Percentiles rank a stretch among this genome's conserved stretches.
Conservation (phyloP, 768 basidiomycete genomes). For the Suillus decipiens region DNA sequence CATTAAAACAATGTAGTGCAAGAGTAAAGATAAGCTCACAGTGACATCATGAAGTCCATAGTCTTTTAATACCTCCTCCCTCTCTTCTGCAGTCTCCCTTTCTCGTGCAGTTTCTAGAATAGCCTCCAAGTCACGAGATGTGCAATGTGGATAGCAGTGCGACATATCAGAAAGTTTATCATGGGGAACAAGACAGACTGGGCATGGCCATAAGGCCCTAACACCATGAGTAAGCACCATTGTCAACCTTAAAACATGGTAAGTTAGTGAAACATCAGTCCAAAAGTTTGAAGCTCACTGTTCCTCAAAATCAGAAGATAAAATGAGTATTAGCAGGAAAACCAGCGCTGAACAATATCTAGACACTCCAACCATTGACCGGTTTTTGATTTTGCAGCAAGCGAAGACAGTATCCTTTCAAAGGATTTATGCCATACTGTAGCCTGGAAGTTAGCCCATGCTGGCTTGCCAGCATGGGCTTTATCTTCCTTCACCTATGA, state of each 20-base stretch:
- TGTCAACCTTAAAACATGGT: background rate
- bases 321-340: background rate
- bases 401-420: background rate
- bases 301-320: background rate
- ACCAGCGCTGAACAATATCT: background rate
- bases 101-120: background rate
- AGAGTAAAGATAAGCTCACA: background rate
- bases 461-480: background rate
- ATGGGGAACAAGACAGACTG: background rate
- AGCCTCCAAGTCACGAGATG: background rate
- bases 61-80: background rate
- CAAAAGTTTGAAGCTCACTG: background rate
- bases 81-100: background rate
- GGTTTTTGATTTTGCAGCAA: background rate
- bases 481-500: conserved; percentile 1
- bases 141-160: background rate
- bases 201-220: background rate
- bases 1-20: background rate
- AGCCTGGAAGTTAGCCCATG: conserved; percentile 1
- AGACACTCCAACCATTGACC: background rate
- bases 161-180: background rate
- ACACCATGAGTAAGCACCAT: background rate
- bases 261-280: background rate
- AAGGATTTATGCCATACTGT: background rate
- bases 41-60: background rate